These are phyloP conservation scores for Lyophyllum semitale DNA, from an alignment of 768 basidiomycete genomes.

Conservation along the genomic window DNA sequence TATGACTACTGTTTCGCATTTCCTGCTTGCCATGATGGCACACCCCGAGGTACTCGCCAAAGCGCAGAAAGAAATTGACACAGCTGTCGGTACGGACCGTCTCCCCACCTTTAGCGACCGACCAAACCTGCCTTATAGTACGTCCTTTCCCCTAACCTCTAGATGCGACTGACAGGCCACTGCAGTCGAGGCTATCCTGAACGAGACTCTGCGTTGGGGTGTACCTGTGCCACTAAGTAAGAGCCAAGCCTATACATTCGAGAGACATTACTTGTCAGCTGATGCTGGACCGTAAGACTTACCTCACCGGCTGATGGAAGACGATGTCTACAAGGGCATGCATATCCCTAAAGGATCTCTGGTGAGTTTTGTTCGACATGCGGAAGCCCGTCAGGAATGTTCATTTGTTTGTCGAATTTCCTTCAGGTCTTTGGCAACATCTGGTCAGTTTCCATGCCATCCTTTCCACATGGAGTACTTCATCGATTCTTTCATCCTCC, in stretches of 20 bases:
- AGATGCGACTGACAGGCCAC: not conserved
- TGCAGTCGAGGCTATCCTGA: conserved; percentile 53
- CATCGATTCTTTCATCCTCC: not conserved
- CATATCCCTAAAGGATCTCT: conserved; percentile 65
- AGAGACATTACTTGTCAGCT: not conserved
- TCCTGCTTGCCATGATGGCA: conserved; percentile 67
- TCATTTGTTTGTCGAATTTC: conserved; percentile 4
- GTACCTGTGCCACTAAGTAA: conserved; percentile 59
- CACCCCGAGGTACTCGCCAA: conserved; percentile 57
- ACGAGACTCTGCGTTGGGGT: conserved; percentile 58
- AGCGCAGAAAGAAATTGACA: conserved; percentile 69
- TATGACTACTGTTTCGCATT: conserved; percentile 55
- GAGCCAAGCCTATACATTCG: conserved; percentile 14
- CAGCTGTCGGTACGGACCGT: conserved; percentile 53
- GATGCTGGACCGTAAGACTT: conserved; percentile 40
- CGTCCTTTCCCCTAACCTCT: conserved; percentile 12
- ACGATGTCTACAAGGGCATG: conserved; percentile 61
- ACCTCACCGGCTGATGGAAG: conserved; percentile 65
- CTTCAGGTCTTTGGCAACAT: conserved; percentile 57
- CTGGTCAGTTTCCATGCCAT: conserved; percentile 38
- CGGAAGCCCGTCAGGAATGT: not conserved
- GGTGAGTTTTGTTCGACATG: conserved; percentile 30
- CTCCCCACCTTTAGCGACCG: conserved; percentile 65
- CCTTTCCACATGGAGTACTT: not conserved
- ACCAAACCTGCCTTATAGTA: conserved; percentile 53